Percentiles rank a stretch among this genome's conserved stretches.
phyloP scores from a whole-genome alignment of 495 filamentous ascomycete species.

The Pseudevernia furfuracea region DNA sequence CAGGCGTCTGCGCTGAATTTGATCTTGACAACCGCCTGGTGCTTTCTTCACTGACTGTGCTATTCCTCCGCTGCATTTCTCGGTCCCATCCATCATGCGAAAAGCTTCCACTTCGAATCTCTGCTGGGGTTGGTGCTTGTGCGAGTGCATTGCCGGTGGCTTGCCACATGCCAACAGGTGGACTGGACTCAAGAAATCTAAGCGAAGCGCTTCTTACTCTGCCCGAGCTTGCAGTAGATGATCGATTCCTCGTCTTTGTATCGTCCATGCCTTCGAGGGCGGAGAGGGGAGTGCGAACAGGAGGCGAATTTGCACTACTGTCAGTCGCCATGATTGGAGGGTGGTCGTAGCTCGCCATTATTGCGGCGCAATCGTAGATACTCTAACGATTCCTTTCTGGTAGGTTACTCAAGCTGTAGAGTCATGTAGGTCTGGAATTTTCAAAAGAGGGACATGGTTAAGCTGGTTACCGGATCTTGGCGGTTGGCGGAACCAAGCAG shows the following conservation, averaged over 20 bases:
- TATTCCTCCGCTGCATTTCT: constrained; percentile 28
- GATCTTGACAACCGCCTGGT: constrained; percentile 22
- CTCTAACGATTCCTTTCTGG: background rate
- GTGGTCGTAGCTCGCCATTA: background rate
- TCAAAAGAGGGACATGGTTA: background rate
- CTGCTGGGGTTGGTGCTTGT: constrained; percentile 36
- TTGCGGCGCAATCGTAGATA: background rate
- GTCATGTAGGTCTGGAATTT: background rate
- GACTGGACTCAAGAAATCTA: constrained; percentile 40
- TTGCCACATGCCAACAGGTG: constrained; percentile 46
- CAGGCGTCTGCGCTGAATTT: constrained; percentile 22
- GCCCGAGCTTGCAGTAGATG: constrained; percentile 23
- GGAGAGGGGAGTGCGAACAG: background rate
- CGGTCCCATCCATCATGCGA: constrained; percentile 35
- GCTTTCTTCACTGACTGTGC: constrained; percentile 27
- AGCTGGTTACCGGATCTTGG: background rate
- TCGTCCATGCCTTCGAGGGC: background rate
- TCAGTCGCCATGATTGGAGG: background rate
- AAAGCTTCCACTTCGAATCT: constrained; percentile 39
- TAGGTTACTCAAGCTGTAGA: background rate
- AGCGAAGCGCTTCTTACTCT: constrained; percentile 38
- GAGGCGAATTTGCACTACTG: background rate
- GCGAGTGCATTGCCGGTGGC: constrained; percentile 38
- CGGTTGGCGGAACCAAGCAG: background rate
- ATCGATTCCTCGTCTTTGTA: constrained; percentile 12